Evolutionary conservation across 164 flowering plant species (phyloP).

Genomic region (Brasenia schreberi): DNA sequence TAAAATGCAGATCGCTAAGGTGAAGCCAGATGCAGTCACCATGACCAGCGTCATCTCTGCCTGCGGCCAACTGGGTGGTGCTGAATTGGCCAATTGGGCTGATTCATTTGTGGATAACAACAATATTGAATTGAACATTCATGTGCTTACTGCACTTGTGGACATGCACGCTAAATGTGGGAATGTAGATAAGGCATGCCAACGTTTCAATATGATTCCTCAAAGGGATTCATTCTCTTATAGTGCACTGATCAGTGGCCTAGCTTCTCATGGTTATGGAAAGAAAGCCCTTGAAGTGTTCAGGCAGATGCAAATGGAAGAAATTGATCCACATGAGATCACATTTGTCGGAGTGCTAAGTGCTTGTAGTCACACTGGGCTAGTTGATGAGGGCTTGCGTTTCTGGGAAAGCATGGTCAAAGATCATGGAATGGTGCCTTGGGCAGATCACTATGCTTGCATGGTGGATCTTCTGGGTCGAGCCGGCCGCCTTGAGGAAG

Average conservation of each 20-base stretch:
- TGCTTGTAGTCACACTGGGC: constrained; percentile 30
- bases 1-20: constrained; percentile 14
- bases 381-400: constrained; percentile 23
- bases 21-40: constrained; percentile 18
- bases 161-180: constrained; percentile 35
- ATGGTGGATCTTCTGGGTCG: constrained; percentile 31
- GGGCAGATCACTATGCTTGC: constrained; percentile 28
- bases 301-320: constrained; percentile 12
- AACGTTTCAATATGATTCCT: constrained; percentile 18
- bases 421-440: constrained; percentile 20
- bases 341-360: constrained; percentile 27
- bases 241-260: constrained; percentile 27
- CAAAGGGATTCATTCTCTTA: constrained; percentile 20
- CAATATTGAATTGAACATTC: constrained; percentile 18
- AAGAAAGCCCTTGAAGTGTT: constrained; percentile 18
- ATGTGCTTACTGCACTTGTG: constrained; percentile 25
- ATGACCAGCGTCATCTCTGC: constrained; percentile 21
- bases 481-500: constrained; percentile 21
- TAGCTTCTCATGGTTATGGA: constrained; percentile 29
- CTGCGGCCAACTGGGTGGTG: constrained; percentile 16
- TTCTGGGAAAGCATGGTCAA: constrained; percentile 27
- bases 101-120: constrained; percentile 15
- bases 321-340: constrained; percentile 19
- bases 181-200: constrained; percentile 24
- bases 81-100: constrained; percentile 20